These are phyloP conservation scores for Massarina eburnea DNA, from an alignment of 2,329 filamentous ascomycete species.

Conservation along the genomic window DNA sequence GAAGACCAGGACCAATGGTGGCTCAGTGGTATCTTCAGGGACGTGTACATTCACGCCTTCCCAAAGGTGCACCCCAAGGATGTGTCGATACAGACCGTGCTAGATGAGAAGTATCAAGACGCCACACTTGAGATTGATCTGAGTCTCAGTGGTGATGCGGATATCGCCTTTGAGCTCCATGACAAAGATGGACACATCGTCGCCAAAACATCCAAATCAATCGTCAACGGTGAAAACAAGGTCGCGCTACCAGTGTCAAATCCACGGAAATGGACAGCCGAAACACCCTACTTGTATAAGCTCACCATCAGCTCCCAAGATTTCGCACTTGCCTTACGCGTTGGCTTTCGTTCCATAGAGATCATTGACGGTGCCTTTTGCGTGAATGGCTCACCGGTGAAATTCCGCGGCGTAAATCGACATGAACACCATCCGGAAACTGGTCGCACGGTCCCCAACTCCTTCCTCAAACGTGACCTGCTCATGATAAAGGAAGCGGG, in stretches of 20 bases:
- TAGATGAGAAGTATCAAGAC: too few species aligned
- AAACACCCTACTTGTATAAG: conserved; percentile 64
- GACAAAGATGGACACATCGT: conserved; percentile 42
- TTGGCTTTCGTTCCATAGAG: conserved; percentile 68
- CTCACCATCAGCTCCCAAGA: conserved; percentile 52
- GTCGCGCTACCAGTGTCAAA: conserved; percentile 42
- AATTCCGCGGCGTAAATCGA: conserved; percentile 67
- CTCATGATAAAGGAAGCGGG: conserved; percentile 71
- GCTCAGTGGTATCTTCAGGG: conserved; percentile 55
- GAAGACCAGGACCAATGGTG: conserved; percentile 72
- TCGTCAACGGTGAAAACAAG: conserved; percentile 2
- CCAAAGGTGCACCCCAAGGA: conserved; percentile 65
- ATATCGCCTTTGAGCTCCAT: too few species aligned
- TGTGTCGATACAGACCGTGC: conserved; percentile 57
- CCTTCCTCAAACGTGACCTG: conserved; percentile 64
- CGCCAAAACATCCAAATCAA: conserved; percentile 4
- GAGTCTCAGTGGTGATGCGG: too few species aligned
- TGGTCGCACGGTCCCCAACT: conserved; percentile 64
- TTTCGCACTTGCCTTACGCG: conserved; percentile 50
- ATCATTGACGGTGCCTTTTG: conserved; percentile 61
- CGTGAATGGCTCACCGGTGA: conserved; percentile 64
- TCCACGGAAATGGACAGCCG: conserved; percentile 69
- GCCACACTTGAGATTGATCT: too few species aligned
- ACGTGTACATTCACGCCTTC: conserved; percentile 55
- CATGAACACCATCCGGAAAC: conserved; percentile 69